A percentile compares a stretch with the other conserved stretches of the same genome.
phyloP scores from a whole-genome alignment of 176 grass and related monocot genomes.

The Neostapfia colusana region DNA sequence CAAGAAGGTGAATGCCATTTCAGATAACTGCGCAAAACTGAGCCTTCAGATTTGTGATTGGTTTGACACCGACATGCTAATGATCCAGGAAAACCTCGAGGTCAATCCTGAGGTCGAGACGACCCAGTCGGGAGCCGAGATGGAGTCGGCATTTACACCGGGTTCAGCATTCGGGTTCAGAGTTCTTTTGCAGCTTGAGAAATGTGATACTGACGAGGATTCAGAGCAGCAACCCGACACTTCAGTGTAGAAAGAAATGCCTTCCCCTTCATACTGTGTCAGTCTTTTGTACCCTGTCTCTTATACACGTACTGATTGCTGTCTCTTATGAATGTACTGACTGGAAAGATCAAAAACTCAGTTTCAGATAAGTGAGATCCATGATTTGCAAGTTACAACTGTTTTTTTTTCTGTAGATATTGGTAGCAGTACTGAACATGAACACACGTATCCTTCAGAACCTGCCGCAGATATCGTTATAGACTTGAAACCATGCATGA shows the following conservation, averaged over 20 bases:
- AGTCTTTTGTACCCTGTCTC: background rate
- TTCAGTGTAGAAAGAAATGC: constrained; percentile 15
- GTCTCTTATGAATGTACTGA: constrained; percentile 20
- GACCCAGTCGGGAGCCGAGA: constrained; percentile 51
- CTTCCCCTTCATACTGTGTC: background rate
- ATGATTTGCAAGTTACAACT: no score
- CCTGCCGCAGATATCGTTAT: background rate
- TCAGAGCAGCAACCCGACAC: constrained; percentile 14
- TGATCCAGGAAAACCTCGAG: constrained; percentile 53
- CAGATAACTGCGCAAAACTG: background rate
- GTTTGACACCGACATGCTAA: constrained; percentile 12
- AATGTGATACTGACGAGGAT: constrained; percentile 36
- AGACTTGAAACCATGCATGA: constrained; percentile 19
- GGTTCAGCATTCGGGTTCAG: constrained; percentile 59
- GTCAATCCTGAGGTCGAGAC: constrained; percentile 65
- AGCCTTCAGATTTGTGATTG: background rate
- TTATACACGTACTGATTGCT: constrained; percentile 5
- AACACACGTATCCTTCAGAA: constrained; percentile 7
- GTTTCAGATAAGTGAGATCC: background rate
- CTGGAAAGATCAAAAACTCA: constrained; percentile 2
- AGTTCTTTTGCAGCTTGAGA: constrained; percentile 52
- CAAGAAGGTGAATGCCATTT: constrained; percentile 54
- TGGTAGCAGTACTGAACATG: constrained; percentile 5
- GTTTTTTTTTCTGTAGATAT: constrained; percentile 34
- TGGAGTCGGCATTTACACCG: constrained; percentile 56